Conservation (phyloP, 495 filamentous ascomycete species). For the Xanthoparmelia taractica region DNA sequence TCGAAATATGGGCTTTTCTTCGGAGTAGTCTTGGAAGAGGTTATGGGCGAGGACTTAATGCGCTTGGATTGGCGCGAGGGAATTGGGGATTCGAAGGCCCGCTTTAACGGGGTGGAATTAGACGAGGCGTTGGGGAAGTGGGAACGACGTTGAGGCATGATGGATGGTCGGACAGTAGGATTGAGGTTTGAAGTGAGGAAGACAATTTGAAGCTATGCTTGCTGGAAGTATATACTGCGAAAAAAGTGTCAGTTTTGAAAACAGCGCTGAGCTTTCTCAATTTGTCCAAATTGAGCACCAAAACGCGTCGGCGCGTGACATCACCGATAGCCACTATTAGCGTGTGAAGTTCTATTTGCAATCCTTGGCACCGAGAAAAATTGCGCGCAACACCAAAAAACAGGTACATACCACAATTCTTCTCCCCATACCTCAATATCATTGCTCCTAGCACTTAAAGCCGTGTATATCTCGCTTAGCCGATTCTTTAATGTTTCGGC, state of each 20-base stretch:
- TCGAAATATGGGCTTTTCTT: conserved; percentile 55
- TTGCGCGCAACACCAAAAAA: too few relatives aligned
- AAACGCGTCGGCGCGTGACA: conserved; percentile 18
- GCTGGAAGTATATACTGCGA: too few relatives aligned
- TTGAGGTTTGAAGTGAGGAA: neutral
- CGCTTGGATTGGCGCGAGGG: conserved; percentile 38
- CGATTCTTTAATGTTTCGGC: too few relatives aligned
- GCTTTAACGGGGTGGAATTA: conserved; percentile 22
- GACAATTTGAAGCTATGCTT: neutral
- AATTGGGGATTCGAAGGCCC: conserved; percentile 29
- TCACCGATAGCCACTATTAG: conserved; percentile 4
- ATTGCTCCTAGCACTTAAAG: too few relatives aligned
- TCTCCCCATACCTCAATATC: too few relatives aligned
- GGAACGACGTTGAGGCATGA: conserved; percentile 22
- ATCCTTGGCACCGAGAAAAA: too few relatives aligned
- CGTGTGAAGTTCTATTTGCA: too few relatives aligned
- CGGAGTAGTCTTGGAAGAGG: conserved; percentile 39
- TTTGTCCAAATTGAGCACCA: neutral
- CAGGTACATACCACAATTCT: too few relatives aligned
- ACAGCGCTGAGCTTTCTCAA: neutral
- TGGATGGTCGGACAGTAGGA: neutral
- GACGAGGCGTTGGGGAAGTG: conserved; percentile 22
- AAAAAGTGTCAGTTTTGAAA: neutral
- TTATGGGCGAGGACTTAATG: conserved; percentile 33
- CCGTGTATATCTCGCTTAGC: too few relatives aligned